Evolutionary conservation across 768 basidiomycete species (phyloP), one percentile per base, ranked within the genome.

Genomic region (Hirschioporus abietinus): DNA sequence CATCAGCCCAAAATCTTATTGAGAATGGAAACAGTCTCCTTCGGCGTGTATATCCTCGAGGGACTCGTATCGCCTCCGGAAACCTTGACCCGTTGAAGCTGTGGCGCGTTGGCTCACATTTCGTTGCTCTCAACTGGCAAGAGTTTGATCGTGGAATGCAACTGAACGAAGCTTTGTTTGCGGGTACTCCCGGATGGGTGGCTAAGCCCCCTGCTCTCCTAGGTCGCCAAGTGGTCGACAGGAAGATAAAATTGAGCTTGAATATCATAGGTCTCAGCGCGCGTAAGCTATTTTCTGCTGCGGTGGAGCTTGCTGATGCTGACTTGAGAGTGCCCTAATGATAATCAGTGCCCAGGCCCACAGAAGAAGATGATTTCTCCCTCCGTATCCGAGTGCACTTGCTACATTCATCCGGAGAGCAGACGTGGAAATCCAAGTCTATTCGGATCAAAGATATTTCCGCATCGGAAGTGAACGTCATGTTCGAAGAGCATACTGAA

Each of bases 81-180:
- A 88, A 89, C 72, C 76, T 84, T 64, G 78, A 83, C 58, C 83
- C 85, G 0, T 74, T 83, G 20, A 72, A 75, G 27, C 84, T 84
- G 69, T 88, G 87, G 86, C 78, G 81, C 20, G 79, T 76, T 58
- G 88, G 88, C 1, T 82, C 85, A 5, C 88, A 88, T 63, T 78
- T 88, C 10, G 82, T 81, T 0, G 81, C 82, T 42, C 74, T 88
- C 58, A 88, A 88, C 68, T 88, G 87, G 87, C 87, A 88, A 74
- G 78, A 76, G n/a, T 86, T 82, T 69, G 86, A 88, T 70, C 71
- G 68, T 1, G 82, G 83, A 1, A 83, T 85, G 82, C 85, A 69
- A 58, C 72, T 89, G 25, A 87, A 88, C 69, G 88, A 87, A 72
- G 87, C 80, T 0, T 80, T 89, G 81, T 89, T 88, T 70, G 79